Conservation (phyloP, 306 rosid species). For the Prunus persica region DNA sequence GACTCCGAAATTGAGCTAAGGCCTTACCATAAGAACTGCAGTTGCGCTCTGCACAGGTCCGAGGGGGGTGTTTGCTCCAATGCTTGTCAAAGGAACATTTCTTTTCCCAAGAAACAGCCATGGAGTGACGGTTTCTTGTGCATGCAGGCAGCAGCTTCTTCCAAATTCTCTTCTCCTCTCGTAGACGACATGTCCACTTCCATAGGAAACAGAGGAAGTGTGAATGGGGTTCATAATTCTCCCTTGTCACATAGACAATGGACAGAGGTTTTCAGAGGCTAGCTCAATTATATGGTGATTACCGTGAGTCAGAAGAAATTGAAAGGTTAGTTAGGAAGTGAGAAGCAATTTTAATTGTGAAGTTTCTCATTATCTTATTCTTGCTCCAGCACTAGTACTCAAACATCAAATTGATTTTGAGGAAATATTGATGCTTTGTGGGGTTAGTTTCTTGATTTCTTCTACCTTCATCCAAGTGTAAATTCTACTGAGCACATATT, state of each 20-base stretch:
- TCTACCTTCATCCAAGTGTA: constrained; percentile 2
- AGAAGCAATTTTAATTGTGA: constrained; percentile 1
- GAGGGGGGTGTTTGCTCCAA: not conserved
- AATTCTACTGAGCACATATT: not conserved
- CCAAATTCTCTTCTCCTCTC: not conserved
- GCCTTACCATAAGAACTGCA: constrained; percentile 57
- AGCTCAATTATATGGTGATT: not conserved
- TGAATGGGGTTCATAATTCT: not conserved
- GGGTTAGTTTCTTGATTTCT: not conserved
- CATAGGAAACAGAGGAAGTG: not conserved
- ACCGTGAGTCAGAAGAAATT: not conserved
- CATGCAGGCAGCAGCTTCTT: not conserved
- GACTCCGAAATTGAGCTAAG: constrained; percentile 55
- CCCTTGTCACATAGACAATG: not conserved
- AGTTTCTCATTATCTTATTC: not conserved
- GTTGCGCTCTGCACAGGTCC: constrained; percentile 27
- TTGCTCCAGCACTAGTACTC: not conserved
- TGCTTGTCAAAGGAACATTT: not conserved
- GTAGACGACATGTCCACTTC: not conserved
- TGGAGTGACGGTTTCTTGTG: not conserved
- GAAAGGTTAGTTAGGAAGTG: not conserved
- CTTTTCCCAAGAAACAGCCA: not conserved
- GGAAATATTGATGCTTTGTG: not conserved
- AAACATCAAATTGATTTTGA: not conserved
- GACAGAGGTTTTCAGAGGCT: not conserved